Conservation (phyloP, 352 stramenopile genomes). For the Phytophthora fragariaefolia region DNA sequence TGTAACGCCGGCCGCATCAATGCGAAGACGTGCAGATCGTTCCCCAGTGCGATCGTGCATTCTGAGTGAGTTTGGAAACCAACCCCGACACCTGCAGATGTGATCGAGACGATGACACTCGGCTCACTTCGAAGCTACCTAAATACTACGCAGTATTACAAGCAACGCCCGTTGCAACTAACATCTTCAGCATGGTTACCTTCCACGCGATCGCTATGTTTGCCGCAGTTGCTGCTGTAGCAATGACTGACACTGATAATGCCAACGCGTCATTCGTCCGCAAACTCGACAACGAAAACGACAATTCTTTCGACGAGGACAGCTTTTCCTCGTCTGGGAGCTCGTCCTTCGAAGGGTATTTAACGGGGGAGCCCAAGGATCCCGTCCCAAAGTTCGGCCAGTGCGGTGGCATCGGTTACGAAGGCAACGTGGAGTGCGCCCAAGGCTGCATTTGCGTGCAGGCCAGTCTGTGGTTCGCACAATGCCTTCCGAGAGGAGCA, state of each 20-base stretch:
- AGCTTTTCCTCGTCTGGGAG: constrained; percentile 6
- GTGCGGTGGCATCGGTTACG: constrained; percentile 33
- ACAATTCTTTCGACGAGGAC: constrained; percentile 2
- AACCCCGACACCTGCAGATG: too few relatives aligned
- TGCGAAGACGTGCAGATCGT: constrained; percentile 7
- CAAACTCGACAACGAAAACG: constrained; percentile 13
- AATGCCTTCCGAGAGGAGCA: constrained; percentile 40
- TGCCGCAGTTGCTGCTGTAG: constrained; percentile 2
- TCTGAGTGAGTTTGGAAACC: constrained; percentile 11
- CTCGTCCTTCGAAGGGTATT: background rate
- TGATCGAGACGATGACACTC: too few relatives aligned
- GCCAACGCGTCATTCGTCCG: constrained; percentile 17
- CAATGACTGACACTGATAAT: constrained; percentile 1
- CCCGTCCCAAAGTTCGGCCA: constrained; percentile 36
- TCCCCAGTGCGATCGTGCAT: constrained; percentile 16
- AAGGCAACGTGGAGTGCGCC: constrained; percentile 20
- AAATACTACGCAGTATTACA: too few relatives aligned
- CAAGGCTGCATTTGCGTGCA: constrained; percentile 38
- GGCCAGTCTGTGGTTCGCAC: constrained; percentile 49
- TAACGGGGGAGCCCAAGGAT: constrained; percentile 10
- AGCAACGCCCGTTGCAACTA: background rate
- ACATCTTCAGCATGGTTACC: constrained; percentile 18
- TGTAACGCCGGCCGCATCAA: background rate
- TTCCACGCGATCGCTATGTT: constrained; percentile 2
- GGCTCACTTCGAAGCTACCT: constrained; percentile 20